These are phyloP conservation scores for Ceratobasidium sp. DNA, from an alignment of 1,284 basidiomycete genomes.

Conservation along the genomic window DNA sequence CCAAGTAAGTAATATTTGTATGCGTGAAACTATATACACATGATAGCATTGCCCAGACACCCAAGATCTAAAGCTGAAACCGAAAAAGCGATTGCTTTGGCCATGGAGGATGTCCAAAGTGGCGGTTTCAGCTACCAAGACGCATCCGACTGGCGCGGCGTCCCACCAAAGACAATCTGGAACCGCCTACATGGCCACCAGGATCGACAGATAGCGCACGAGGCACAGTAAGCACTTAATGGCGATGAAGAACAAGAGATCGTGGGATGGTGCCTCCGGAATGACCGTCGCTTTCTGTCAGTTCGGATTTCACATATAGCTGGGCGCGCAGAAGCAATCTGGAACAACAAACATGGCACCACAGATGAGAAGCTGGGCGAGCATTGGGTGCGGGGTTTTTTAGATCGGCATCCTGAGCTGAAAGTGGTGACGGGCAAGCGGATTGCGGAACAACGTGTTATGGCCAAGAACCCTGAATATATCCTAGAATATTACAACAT, in stretches of 20 bases:
- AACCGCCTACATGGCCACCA: neutral
- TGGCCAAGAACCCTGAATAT: constrained; percentile 35
- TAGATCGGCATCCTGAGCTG: constrained; percentile 23
- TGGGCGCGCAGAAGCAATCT: constrained; percentile 16
- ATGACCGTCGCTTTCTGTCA: constrained; percentile 14
- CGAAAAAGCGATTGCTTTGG: too few relatives aligned
- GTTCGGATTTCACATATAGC: constrained; percentile 7
- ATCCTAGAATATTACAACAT: constrained; percentile 24
- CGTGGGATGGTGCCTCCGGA: constrained; percentile 7
- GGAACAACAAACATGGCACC: constrained; percentile 37
- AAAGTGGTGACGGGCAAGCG: constrained; percentile 22
- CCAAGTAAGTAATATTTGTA: neutral
- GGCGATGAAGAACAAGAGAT: constrained; percentile 12
- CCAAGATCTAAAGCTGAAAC: neutral
- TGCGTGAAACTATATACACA: neutral
- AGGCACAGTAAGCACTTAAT: neutral
- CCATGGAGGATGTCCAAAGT: neutral
- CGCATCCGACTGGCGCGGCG: constrained; percentile 8
- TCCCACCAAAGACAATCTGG: constrained; percentile 6
- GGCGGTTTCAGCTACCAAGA: neutral
- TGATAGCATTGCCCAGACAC: neutral
- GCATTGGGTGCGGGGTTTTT: constrained; percentile 14
- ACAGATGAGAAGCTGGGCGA: neutral
- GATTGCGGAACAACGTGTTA: constrained; percentile 12
- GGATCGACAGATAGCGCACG: constrained; percentile 8